These are phyloP conservation scores for Plasmodium vinckei DNA, from an alignment of 169 alveolate species.

Conservation along the genomic window DNA sequence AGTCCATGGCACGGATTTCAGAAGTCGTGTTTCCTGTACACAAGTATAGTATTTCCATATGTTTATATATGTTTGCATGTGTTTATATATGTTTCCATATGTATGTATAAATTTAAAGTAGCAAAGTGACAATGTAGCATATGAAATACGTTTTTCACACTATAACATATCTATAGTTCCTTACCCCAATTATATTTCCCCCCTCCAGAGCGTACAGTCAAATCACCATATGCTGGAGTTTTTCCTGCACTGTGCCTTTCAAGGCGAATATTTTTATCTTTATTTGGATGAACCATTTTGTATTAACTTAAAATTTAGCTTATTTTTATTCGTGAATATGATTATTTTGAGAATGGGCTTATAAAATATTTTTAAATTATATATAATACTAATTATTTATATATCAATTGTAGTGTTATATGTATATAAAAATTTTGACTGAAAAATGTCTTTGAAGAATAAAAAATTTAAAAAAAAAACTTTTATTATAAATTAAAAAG, in stretches of 20 bases:
- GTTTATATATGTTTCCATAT: not conserved
- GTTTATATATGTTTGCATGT: not conserved
- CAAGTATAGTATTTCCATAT: not conserved
- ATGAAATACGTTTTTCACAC: not conserved
- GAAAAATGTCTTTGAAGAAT: too few relatives aligned
- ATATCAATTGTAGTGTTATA: too few relatives aligned
- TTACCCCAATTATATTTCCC: constrained; percentile 76
- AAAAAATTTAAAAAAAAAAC: too few relatives aligned
- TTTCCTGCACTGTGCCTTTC: constrained; percentile 77
- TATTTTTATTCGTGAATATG: too few relatives aligned
- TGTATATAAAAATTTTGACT: too few relatives aligned
- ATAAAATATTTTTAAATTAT: too few relatives aligned
- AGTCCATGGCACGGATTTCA: constrained; percentile 11
- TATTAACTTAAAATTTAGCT: not conserved
- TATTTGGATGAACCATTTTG: constrained; percentile 53
- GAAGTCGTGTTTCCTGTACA: constrained; percentile 36
- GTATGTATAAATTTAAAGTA: not conserved
- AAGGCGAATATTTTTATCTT: constrained; percentile 73
- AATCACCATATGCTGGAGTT: constrained; percentile 63
- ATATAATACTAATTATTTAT: too few relatives aligned
- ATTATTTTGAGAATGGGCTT: too few relatives aligned
- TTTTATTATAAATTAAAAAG: too few relatives aligned
- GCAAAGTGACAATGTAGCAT: too few relatives aligned
- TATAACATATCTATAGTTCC: not conserved
- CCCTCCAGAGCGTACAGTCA: constrained; percentile 58